phyloP scores from a whole-genome alignment of 2,329 filamentous ascomycete species.

The Alternaria viburni region DNA sequence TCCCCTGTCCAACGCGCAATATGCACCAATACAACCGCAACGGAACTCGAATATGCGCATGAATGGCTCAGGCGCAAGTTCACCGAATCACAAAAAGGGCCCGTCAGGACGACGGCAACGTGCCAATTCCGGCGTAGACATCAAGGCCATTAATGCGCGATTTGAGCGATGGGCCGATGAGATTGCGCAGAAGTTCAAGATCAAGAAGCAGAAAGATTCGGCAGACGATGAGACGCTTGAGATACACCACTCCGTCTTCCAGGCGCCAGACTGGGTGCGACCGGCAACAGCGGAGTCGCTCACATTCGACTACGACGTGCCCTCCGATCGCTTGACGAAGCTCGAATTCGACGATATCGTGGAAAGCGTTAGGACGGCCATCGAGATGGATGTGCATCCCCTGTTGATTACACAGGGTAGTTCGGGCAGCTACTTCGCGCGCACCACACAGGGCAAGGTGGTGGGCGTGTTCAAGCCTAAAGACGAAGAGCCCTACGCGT shows the following conservation, averaged over 20 bases:
- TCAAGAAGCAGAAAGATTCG: constrained; percentile 75
- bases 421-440: constrained; percentile 96
- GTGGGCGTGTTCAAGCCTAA: constrained; percentile 99
- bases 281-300: constrained; percentile 79
- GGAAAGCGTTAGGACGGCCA: constrained; percentile 87
- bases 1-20: constrained; percentile 48
- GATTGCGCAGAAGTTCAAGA: constrained; percentile 96
- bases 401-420: constrained; percentile 97
- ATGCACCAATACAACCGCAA: constrained; percentile 57
- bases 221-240: constrained; percentile 82
- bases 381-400: constrained; percentile 88
- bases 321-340: constrained; percentile 73
- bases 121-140: constrained; percentile 89
- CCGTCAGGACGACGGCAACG: constrained; percentile 57
- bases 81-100: constrained; percentile 38
- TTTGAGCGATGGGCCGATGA: constrained; percentile 97
- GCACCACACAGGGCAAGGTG: constrained; percentile 88
- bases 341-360: constrained; percentile 86
- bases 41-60: constrained; percentile 54
- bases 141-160: constrained; percentile 96
- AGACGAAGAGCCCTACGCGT: constrained; percentile 97
- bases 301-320: constrained; percentile 60
- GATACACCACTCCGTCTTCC: constrained; percentile 97
- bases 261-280: constrained; percentile 84
- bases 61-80: constrained; percentile 40